Base-by-base conservation (phyloP, 2,329 filamentous ascomycete species). In the Talaromyces sp. region DNA sequence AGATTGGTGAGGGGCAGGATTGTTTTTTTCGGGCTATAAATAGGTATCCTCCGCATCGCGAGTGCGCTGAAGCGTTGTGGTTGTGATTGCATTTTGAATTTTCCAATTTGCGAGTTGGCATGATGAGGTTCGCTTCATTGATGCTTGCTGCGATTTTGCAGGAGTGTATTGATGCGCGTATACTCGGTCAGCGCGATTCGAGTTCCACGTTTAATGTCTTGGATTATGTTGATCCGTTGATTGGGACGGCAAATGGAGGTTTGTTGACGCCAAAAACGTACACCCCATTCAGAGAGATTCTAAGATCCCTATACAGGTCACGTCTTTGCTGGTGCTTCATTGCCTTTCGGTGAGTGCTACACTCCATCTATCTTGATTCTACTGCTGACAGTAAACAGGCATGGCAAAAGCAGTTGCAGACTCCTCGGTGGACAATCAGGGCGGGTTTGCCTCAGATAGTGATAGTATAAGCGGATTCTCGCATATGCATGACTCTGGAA, bases 331-430 rank as follows among this genome's bases (percentile, higher is more conserved):
- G 85, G 85, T 13, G 84, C 84, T 15, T 84, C 83, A 2, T 70
- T 84, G 47, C 85, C 84, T 2, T 86, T 84, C 69, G 80, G 80
- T 79, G 67, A 72, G 75, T 58, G n/a, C 2, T 1, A 25, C n/a
- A 19, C 68, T 22, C 34, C 31, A 11, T 58, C 13, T 17, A 8
- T 11, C 34, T 15, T 36, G 22, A 2, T 4, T 54, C 5, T 6
- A 49, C 29, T 59, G 36, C 6, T 40, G 36, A 51, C 10, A 34
- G n/a, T 51, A 22, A 11, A 2, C 8, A 75, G 84, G 82, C 43
- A 82, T 87, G 73, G 84, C 83, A 40, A 87, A 86, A 71, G 82
- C 84, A 1, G 83, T 84, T 3, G 82, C 84, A 34, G 83, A 87
- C 69, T 83, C 84, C 1, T 72, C 81, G 54, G 79, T 77, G 64